A percentile compares a stretch with the other conserved stretches of the same genome.
Conservation (phyloP, 129 eudicot species). For the Logfia minima region DNA sequence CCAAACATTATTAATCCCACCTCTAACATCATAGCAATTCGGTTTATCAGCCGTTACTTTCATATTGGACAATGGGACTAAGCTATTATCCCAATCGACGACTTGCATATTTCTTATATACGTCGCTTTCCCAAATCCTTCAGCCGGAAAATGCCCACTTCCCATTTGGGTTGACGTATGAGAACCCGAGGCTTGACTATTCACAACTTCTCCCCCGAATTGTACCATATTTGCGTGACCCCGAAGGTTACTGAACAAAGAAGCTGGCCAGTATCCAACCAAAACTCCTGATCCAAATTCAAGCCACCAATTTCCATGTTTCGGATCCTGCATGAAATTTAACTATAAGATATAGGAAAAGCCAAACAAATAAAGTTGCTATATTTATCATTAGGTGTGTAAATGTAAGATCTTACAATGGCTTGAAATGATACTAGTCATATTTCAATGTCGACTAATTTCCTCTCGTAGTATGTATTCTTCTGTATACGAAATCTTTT, state of each 20-base stretch:
- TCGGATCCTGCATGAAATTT: slow-evolving; percentile 64
- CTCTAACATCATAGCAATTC: slow-evolving; percentile 80
- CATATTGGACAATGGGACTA: slow-evolving; percentile 58
- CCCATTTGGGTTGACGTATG: slow-evolving; percentile 96
- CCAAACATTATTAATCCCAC: slow-evolving; percentile 79
- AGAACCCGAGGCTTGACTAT: slow-evolving; percentile 45
- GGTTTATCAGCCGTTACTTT: slow-evolving; percentile 82
- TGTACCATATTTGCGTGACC: slow-evolving; percentile 83
- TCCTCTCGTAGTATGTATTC: too few relatives aligned
- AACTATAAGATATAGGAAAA: neutral
- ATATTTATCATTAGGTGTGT: too few relatives aligned
- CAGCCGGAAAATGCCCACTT: slow-evolving; percentile 85
- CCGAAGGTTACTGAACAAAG: slow-evolving; percentile 68
- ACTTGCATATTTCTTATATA: slow-evolving; percentile 82
- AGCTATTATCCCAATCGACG: slow-evolving; percentile 88
- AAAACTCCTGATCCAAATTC: slow-evolving; percentile 76
- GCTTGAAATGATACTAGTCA: too few relatives aligned
- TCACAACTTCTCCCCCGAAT: slow-evolving; percentile 90
- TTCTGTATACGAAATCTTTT: too few relatives aligned
- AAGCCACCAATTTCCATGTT: slow-evolving; percentile 99
- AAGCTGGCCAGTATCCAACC: slow-evolving; percentile 92
- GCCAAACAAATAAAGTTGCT: too few relatives aligned
- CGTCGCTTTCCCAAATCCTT: slow-evolving; percentile 88
- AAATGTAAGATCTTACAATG: too few relatives aligned
- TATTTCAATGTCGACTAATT: too few relatives aligned